phyloP scores from a whole-genome alignment of 345 rosid species.

The Sisymbrium altissimum region DNA sequence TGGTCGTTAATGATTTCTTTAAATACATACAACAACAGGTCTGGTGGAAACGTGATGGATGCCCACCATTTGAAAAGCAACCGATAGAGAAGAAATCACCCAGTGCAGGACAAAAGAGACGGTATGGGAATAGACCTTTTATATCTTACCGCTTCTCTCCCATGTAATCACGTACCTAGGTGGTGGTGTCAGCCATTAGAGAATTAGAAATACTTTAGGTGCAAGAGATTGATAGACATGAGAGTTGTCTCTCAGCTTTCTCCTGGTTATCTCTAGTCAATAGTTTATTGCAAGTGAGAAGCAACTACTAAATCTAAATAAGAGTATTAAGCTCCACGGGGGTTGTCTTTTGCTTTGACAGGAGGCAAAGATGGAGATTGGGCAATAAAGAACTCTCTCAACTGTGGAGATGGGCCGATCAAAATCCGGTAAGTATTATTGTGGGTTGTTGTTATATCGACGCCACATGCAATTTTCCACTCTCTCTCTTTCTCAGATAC shows the following conservation, averaged over 20 bases:
- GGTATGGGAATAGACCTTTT: constrained; percentile 42
- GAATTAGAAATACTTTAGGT: no score
- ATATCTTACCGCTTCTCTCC: no score
- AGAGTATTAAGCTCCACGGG: not conserved
- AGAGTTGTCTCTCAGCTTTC: not conserved
- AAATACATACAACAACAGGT: constrained; percentile 45
- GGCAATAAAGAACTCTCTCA: constrained; percentile 98
- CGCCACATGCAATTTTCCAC: not conserved
- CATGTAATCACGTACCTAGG: no score
- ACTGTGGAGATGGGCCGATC: constrained; percentile 98
- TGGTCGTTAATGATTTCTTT: not conserved
- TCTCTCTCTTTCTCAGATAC: not conserved
- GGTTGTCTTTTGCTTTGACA: constrained; percentile 34
- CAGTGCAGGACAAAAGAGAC: constrained; percentile 65
- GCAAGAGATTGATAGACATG: not conserved
- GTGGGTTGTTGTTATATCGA: not conserved
- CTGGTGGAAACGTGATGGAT: constrained; percentile 99
- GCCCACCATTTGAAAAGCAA: constrained; percentile 94
- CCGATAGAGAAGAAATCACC: constrained; percentile 58
- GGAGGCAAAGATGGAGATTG: constrained; percentile 84
- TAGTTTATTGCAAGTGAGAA: not conserved
- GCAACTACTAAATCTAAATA: not conserved
- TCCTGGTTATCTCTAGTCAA: not conserved
- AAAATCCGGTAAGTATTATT: constrained; percentile 59
- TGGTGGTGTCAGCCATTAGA: no score